Percentiles rank a stretch among this genome's conserved stretches.
Conservation (phyloP, 108 stramenopile species). For the Cylindrotheca closterium region DNA sequence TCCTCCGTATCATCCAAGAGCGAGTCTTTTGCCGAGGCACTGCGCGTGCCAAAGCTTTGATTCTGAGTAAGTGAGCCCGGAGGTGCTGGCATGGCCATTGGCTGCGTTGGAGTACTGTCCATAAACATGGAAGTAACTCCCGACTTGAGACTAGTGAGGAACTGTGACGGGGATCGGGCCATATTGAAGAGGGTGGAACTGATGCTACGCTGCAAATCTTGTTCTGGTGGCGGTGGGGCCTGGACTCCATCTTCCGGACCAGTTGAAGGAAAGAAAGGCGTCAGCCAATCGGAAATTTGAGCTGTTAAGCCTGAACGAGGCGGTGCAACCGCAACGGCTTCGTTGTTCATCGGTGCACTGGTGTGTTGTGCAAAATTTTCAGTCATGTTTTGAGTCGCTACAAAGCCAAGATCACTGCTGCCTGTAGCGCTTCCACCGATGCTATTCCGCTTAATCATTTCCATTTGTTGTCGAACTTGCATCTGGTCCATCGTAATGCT, state of each 20-base stretch:
- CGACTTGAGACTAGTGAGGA: constrained; percentile 23
- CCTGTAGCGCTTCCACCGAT: no score
- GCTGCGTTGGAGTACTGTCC: constrained; percentile 2
- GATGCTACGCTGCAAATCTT: constrained; percentile 15
- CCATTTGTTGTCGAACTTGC: not conserved
- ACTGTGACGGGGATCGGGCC: constrained; percentile 27
- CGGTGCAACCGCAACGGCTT: constrained; percentile 11
- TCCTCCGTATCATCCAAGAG: constrained; percentile 47
- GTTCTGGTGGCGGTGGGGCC: constrained; percentile 10
- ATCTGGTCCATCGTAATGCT: not conserved
- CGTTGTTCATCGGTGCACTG: not conserved
- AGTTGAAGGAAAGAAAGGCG: constrained; percentile 30
- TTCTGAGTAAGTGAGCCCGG: not conserved
- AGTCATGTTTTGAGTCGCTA: no score
- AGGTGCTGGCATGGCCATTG: not conserved
- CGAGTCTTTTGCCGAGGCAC: constrained; percentile 3
- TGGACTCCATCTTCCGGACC: not conserved
- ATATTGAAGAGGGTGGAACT: constrained; percentile 28
- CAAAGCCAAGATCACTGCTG: no score
- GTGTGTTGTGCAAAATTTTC: no score
- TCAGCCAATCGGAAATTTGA: constrained; percentile 55
- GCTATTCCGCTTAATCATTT: no score
- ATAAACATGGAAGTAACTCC: constrained; percentile 22
- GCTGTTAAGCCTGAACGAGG: constrained; percentile 26
- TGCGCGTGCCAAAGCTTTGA: not conserved